Base-by-base conservation (phyloP, 805 yeast genomes). In the Wickerhamiella azymoides region DNA sequence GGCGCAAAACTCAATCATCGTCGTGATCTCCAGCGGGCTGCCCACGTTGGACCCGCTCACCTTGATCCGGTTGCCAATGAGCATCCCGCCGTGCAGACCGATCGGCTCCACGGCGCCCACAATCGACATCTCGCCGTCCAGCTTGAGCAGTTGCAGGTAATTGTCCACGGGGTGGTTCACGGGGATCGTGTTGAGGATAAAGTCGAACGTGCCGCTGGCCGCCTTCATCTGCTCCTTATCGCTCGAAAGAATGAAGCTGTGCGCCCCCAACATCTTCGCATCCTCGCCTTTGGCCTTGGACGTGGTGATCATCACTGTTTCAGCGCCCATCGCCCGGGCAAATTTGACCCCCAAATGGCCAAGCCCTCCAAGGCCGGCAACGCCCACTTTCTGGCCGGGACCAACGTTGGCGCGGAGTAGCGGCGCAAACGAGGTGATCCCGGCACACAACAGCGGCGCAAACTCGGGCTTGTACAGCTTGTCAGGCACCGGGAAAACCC, bases 361-460 rank as follows among this genome's bases (percentile, higher is more conserved):
- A 47, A 78, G 68, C 28, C 84, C 84, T 43, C 84, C 84, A 48
- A 78, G 68, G 46, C 82, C 83, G 47, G 73, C 69, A 47, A 78
- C 62, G 37, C 79, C 83, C 43, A 78, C 79, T 39, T 64, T 69
- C 50, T 66, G 66, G 43, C 75, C 76, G 40, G 70, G 68, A 47
- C 71, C 74, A 54, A 64, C 67, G 32, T 69, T 70, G 46, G 67
- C 66, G 58, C 65, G 62, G 40, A 57, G 65, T 53, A 81, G 62
- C 46, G 89, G 89, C 7, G 83, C 72, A 64, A 66, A 80, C 11
- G 76, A 78, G 10, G 89, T 81, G 58, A 79, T 65, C 46, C 89
- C 89, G 47, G 84, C 89, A 67, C 89, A 81, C 65, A 80, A 63
- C 64, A 81, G 64, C 44, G 88, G 86, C 3, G 85, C 86, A 25